Conservation (phyloP, 208 protist species). For the Acanthamoeba lugdunensis region DNA sequence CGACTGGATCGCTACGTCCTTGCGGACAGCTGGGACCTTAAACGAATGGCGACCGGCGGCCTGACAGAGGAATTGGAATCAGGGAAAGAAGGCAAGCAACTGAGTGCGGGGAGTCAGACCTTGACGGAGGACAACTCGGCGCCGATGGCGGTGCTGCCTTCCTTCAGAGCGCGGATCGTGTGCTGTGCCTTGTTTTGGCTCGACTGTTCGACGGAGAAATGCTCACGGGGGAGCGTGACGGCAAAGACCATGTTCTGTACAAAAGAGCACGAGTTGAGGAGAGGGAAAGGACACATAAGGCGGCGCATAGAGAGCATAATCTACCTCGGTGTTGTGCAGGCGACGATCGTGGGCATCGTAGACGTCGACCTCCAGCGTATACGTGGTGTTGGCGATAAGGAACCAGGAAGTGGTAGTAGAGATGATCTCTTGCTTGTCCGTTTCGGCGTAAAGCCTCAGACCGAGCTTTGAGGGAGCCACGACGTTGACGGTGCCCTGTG, state of each 20-base stretch:
- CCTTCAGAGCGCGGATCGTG: conserved; percentile 27
- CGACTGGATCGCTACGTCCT: conserved; percentile 47
- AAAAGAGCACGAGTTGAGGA: not conserved
- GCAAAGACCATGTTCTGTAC: conserved; percentile 56
- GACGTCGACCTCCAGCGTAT: conserved; percentile 60
- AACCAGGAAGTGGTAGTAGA: conserved; percentile 25
- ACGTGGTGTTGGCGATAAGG: conserved; percentile 46
- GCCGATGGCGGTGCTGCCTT: conserved; percentile 10
- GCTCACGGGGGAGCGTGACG: conserved; percentile 9
- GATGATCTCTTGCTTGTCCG: conserved; percentile 36
- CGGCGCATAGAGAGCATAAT: not conserved
- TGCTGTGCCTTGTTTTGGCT: conserved; percentile 31
- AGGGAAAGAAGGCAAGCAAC: not conserved
- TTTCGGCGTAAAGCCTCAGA: conserved; percentile 11
- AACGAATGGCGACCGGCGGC: not conserved
- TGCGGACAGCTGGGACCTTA: conserved; percentile 43
- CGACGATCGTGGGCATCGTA: conserved; percentile 54
- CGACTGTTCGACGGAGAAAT: conserved; percentile 11
- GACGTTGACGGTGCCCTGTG: conserved; percentile 48
- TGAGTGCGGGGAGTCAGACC: not conserved
- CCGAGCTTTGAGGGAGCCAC: conserved; percentile 52
- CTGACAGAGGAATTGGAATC: not conserved
- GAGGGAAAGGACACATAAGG: not conserved
- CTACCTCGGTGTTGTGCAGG: conserved; percentile 59
- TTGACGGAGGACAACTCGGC: conserved; percentile 58